Evolutionary conservation across 2,329 filamentous ascomycete species (phyloP).

Genomic region (Colletotrichum camelliae): DNA sequence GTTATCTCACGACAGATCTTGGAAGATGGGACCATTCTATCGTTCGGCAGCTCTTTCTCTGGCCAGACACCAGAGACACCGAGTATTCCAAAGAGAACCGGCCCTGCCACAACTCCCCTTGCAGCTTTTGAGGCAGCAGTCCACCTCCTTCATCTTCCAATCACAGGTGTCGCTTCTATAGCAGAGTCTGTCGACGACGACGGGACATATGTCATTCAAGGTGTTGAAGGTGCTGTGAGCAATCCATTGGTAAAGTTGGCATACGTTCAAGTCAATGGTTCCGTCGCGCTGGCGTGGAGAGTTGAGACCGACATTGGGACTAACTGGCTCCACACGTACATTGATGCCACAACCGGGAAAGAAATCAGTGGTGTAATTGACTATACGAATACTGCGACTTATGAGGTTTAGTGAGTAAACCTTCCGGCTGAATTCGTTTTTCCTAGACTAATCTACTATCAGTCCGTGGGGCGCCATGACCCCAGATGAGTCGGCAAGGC

Average conservation of each 20-base stretch:
- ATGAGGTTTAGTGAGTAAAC: neutral
- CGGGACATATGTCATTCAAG: neutral
- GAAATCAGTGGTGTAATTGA: neutral
- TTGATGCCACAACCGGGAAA: neutral
- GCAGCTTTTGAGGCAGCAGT: neutral
- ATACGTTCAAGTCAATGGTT: neutral
- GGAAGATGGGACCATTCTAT: neutral
- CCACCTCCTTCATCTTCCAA: neutral
- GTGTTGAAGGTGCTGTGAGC: fast-evolving
- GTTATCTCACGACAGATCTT: neutral
- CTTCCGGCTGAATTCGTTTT: fast-evolving
- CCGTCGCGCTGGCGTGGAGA: neutral
- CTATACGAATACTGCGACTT: neutral
- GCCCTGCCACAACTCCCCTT: fast-evolving
- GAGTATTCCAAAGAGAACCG: neutral
- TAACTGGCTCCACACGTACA: neutral
- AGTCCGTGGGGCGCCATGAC: neutral
- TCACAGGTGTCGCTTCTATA: neutral
- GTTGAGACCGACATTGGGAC: neutral
- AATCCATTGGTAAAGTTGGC: neutral
- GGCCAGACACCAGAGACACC: neutral
- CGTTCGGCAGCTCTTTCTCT: neutral
- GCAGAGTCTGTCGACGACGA: fast-evolving
- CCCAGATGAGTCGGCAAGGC: neutral
- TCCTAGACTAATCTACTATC: neutral